A percentile compares a stretch with the other conserved stretches of the same genome.
These are phyloP conservation scores for Strobilomyces dryophilus DNA, from an alignment of 768 basidiomycete genomes.

Conservation along the genomic window DNA sequence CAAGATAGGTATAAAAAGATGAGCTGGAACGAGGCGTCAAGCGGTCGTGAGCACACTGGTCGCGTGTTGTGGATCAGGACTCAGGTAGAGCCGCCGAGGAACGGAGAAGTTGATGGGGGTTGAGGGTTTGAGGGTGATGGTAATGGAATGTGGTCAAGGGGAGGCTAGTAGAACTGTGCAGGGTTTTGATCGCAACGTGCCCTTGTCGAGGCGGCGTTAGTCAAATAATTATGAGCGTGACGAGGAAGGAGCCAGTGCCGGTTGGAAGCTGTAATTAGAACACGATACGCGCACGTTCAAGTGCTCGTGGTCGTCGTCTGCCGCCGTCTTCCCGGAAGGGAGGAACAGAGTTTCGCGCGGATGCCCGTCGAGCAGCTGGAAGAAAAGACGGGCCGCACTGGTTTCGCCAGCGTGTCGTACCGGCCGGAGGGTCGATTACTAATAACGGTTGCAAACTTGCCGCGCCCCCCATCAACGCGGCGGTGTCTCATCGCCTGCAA, in stretches of 20 bases:
- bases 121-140: constrained; percentile 34
- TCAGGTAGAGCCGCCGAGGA: constrained; percentile 25
- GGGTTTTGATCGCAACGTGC: constrained; percentile 82
- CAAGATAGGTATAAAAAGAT: constrained; percentile 58
- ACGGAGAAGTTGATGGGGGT: constrained; percentile 31
- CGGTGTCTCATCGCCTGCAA: constrained; percentile 12
- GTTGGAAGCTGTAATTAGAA: constrained; percentile 19
- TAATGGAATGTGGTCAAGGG: constrained; percentile 56
- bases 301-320: constrained; percentile 11
- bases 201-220: constrained; percentile 53
- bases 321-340: constrained; percentile 3
- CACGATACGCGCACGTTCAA: constrained; percentile 20
- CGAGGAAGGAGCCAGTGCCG: constrained; percentile 17
- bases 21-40: constrained; percentile 41
- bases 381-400: constrained; percentile 27
- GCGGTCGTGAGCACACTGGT: constrained; percentile 51
- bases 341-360: constrained; percentile 7
- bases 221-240: constrained; percentile 36
- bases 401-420: constrained; percentile 34
- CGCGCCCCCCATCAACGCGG: constrained; percentile 19
- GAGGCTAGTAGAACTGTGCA: constrained; percentile 46
- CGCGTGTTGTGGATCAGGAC: constrained; percentile 36
- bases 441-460: constrained; percentile 19
- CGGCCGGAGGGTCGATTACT: constrained; percentile 21
- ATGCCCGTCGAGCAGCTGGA: constrained; percentile 20